Evolutionary conservation across 768 basidiomycete species (phyloP), one percentile per base, ranked within the genome.

Genomic region (Tephrocybe sp.): DNA sequence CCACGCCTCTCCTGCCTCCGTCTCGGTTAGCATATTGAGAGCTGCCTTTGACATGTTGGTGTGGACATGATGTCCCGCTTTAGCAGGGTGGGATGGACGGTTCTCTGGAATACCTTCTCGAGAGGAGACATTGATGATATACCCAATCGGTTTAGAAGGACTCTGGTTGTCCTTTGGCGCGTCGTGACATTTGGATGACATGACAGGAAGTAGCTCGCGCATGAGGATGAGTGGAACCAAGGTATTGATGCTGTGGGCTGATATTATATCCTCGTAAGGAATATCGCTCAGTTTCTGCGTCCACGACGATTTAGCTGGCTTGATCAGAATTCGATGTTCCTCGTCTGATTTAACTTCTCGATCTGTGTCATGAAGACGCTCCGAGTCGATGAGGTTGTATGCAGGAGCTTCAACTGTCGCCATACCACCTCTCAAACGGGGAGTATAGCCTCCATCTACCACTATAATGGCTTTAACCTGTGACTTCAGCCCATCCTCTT

Each of bases 1-100:
- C 68, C 67, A 70, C 38, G 66, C 62, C 36, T 61, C 42, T 11
- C 49, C 53, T 2, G 68, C 69, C 51, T 71, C 62, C 0, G 69
- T 73, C 48, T 71, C 67, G 3, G 69, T 67, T 20, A 70, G 59
- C 70, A 71, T 71, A 45, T 71, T 71, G 24, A 70, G 57, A 14
- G 69, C 70, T 11, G 70, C 70, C 50, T 71, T 71, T 7, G 68
- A 68, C 68, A 71, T 70, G 51, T 71, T 71, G 26, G 69, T 71
- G 54, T 71, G 70, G 7, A 70, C 66, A 40, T 71, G 69, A 23
- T 61, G 51, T 11, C 66, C 65, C 21, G 57, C 54, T 34, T 68
- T 68, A 1, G 58, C 50, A 3, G 60, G 56, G n/a, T 58, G 54
- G 11, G 48, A 57, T 21, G 61, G 62, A 21, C 54, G 56, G 26